Evolutionary conservation across 2,329 filamentous ascomycete genomes (phyloP), one percentile per base, ranked within the genome.

Genomic region (Clarireedia monteithiana): DNA sequence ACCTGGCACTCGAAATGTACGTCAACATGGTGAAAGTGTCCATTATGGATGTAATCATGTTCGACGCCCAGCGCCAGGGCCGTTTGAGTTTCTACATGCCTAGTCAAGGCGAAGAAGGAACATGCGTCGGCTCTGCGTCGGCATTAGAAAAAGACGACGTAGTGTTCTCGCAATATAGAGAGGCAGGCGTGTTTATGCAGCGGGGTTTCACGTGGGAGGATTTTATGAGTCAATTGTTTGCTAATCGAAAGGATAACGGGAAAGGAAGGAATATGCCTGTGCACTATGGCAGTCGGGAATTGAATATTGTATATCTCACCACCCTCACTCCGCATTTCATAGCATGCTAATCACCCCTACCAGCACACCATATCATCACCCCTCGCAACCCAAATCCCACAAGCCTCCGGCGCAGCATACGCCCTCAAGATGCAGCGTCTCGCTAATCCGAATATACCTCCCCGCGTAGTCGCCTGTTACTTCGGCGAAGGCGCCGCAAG

Each of bases 31-130:
- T 87, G 9, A 79, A 77, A 38, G 75, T 85, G 9, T 84, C 87
- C 55, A 88, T 97, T 63, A 94, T 99, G 90, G 94, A 99, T 69
- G 72, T 95, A 55, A 88, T 97, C 69, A 97, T 97, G 91, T 96
- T 96, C 68, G 94, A 99, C 67, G 91, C 94, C 0, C 94, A 99
- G 73, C 80, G 94, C 47, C 94, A 99, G 72, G 68, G 68, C 10
- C 62, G 68, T 24, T 39, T 70, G 20, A 66, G 62, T 51, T 99
- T 99, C 73, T 99, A 99, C 73, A 97, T 99, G 89, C 92, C 92
- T 6, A 59, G 54, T 34, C 49, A 61, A 39, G 62, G 63, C 3
- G 63, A 69, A 59, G 94, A 99, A 77, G 94, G 92, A 36, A 91
- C 96, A 52, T 89, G 89, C 45, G 86, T 99, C 2, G 94, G 91